These are phyloP conservation scores for Pseudonitzschia multiseries DNA, from an alignment of 108 stramenopile species.

Conservation along the genomic window DNA sequence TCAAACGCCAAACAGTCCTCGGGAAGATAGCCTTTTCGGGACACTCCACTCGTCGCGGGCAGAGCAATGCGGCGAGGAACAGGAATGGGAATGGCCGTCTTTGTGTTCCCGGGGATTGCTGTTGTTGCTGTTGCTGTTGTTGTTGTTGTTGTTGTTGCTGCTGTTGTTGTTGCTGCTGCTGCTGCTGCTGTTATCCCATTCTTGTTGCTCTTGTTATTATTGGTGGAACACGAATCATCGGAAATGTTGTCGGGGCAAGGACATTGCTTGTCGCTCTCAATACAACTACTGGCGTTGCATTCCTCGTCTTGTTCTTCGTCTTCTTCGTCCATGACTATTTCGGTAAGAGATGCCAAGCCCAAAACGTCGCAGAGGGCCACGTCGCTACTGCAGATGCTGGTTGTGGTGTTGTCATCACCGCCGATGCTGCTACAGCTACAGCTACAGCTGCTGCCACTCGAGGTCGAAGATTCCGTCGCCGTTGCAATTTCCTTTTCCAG, in stretches of 20 bases:
- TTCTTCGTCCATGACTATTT: slow-evolving; percentile 6
- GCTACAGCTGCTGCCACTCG: background rate
- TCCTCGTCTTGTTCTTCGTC: background rate
- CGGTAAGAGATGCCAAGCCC: slow-evolving; percentile 5
- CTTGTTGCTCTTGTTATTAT: too few relatives aligned
- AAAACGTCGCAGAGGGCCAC: slow-evolving; percentile 27
- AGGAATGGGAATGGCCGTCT: background rate
- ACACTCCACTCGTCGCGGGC: slow-evolving; percentile 40
- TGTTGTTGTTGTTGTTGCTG: background rate
- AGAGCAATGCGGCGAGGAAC: background rate
- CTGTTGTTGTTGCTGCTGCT: background rate
- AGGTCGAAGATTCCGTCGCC: too few relatives aligned
- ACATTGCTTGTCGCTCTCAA: too few relatives aligned
- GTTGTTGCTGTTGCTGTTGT: too few relatives aligned
- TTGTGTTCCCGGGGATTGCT: too few relatives aligned
- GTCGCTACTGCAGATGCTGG: slow-evolving; percentile 19
- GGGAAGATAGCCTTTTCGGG: slow-evolving; percentile 49
- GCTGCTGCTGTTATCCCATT: too few relatives aligned
- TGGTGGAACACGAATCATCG: too few relatives aligned
- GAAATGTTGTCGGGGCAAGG: too few relatives aligned
- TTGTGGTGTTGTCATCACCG: slow-evolving; percentile 6
- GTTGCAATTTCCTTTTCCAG: too few relatives aligned
- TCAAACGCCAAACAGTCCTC: slow-evolving; percentile 46
- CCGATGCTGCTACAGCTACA: background rate
- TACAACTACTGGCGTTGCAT: too few relatives aligned